Base-by-base conservation (phyloP, 768 basidiomycete species). In the Cystobasidium tubakii region DNA sequence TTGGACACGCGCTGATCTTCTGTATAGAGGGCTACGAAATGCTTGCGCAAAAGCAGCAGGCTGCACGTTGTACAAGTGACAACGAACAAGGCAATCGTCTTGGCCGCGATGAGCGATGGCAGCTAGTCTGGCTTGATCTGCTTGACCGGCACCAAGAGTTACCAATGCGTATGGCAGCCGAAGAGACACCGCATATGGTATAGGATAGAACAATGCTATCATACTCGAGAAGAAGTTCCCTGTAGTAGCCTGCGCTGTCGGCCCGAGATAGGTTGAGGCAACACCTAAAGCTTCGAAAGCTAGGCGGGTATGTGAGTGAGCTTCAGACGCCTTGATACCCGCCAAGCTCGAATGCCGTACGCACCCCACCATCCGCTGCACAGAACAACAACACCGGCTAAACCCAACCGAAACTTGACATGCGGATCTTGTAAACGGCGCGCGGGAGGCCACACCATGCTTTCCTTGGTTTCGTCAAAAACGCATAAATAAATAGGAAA, bases 291-390 rank as follows among this genome's bases (percentile, higher is more conserved):
- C 9, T 31, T 34, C 57, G 57, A 60, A 34, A 15, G 57, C 25
- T 60, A 23, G 63, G 63, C 7, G 12, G 15, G 25, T 43, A 15
- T 12, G 39, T 13, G 4, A 2, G 25, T 46, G 12, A 15, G 27
- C 57, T 29, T 29, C 21, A 6, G 9, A 6, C 57, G 6, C 21
- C 3, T 29, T 15, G n/a, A 10, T 55, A n/a, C 27, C n/a, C 9
- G 27, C 27, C 4, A 60, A 6, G 33, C 25, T 29, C 29, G 13
- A 3, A 23, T 6, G 12, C 12, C 2, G 13, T 6, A 15, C 57
- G 17, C 27, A 27, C 33, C 25, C 57, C 63, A 54, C 66, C 66
- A 69, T 29, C 55, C 66, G 27, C 23, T 25, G 29, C 66, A 69
- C n/a, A 43, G 15, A 9, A n/a, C 7, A 3, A 69, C 9, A 50